Conservation (phyloP, 371 early-diverging fungal species). For the Circinella minor region DNA sequence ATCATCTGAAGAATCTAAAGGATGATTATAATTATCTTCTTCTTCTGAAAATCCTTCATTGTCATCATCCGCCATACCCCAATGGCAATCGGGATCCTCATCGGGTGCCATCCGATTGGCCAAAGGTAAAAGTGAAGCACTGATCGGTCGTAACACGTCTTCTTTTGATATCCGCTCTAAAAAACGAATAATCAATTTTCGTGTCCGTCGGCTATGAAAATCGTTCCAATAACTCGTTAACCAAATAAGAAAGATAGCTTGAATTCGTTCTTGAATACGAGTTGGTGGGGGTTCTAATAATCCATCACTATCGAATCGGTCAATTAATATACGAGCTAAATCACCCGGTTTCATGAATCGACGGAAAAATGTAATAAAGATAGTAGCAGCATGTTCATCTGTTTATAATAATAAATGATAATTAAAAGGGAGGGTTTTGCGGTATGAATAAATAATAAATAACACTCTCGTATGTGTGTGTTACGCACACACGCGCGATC, state of each 20-base stretch:
- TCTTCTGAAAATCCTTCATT: slow-evolving; percentile 10
- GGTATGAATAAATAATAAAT: neutral
- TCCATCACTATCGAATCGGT: slow-evolving; percentile 46
- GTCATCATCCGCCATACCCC: slow-evolving; percentile 44
- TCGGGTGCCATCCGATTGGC: slow-evolving; percentile 45
- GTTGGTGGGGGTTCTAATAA: slow-evolving; percentile 34
- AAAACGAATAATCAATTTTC: slow-evolving; percentile 51
- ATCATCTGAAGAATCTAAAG: slow-evolving; percentile 13
- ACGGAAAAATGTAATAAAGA: slow-evolving; percentile 62
- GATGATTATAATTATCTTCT: neutral
- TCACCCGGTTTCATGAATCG: slow-evolving; percentile 61
- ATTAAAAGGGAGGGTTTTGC: too few relatives aligned
- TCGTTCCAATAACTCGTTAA: slow-evolving; percentile 59
- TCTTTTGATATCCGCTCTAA: slow-evolving; percentile 44
- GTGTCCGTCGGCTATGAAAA: slow-evolving; percentile 51
- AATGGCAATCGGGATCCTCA: slow-evolving; percentile 47
- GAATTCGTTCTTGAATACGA: slow-evolving; percentile 49
- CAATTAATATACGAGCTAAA: slow-evolving; percentile 48
- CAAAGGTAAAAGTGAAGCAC: slow-evolving; percentile 45
- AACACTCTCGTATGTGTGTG: neutral
- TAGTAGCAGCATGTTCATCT: slow-evolving; percentile 46
- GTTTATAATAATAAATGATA: neutral
- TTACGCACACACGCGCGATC: neutral
- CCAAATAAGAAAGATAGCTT: slow-evolving; percentile 51
- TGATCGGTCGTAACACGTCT: slow-evolving; percentile 41